phyloP scores from a whole-genome alignment of 1,284 basidiomycete species.

The Heterobasidion occidentale region DNA sequence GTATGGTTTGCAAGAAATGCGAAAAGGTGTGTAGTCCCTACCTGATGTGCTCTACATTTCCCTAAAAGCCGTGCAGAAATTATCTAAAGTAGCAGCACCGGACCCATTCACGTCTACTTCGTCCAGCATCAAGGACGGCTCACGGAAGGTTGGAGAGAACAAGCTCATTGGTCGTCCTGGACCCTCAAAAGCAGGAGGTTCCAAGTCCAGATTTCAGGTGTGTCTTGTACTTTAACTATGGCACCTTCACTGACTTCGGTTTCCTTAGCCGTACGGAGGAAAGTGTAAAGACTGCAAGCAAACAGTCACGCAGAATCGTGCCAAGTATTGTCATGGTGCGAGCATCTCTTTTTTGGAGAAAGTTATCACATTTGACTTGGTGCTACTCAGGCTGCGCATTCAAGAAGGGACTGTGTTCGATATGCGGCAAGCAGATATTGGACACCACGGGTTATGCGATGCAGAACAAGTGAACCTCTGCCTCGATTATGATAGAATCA shows the following conservation, averaged over 20 bases:
- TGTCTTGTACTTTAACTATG: constrained; percentile 13
- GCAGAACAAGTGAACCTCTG: constrained; percentile 57
- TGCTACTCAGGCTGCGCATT: constrained; percentile 64
- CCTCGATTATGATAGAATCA: background rate
- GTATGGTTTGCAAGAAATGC: constrained; percentile 74
- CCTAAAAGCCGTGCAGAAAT: constrained; percentile 43
- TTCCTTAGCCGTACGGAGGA: constrained; percentile 64
- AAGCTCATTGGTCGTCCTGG: constrained; percentile 53
- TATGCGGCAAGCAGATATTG: constrained; percentile 77
- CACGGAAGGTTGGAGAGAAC: constrained; percentile 76
- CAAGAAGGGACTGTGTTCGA: constrained; percentile 75
- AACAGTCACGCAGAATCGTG: constrained; percentile 72
- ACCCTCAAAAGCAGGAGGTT: constrained; percentile 7
- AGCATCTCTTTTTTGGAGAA: constrained; percentile 4
- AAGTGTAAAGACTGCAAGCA: constrained; percentile 83
- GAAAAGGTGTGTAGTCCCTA: constrained; percentile 41
- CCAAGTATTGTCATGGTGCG: constrained; percentile 80
- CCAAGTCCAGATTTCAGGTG: constrained; percentile 49
- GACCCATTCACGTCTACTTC: constrained; percentile 73
- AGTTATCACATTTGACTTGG: constrained; percentile 1
- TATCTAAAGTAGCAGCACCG: constrained; percentile 73
- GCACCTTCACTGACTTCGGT: background rate
- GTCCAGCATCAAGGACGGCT: constrained; percentile 66
- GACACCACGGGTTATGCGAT: constrained; percentile 77
- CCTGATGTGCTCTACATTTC: background rate